Conservation (phyloP, 2,329 filamentous ascomycete genomes). For the Pseudonectria foliicola region DNA sequence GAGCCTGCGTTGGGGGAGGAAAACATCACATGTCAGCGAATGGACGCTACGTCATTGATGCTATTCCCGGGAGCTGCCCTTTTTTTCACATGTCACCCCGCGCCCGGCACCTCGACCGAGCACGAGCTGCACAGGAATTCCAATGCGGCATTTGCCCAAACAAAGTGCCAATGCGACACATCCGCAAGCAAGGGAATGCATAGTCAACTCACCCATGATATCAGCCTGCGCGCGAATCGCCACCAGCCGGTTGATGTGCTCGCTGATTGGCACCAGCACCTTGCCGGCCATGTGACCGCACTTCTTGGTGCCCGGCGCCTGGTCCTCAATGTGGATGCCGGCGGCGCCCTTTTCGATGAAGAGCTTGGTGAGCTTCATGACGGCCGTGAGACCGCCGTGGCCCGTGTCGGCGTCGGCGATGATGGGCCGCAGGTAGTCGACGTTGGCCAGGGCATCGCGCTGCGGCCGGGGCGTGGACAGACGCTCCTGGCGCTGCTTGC, state of each 20-base stretch:
- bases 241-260: constrained; percentile 96
- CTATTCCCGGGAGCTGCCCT: background rate
- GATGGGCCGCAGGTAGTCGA: constrained; percentile 93
- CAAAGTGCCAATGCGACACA: no score
- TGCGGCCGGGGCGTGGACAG: constrained; percentile 66
- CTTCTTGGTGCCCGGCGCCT: constrained; percentile 98
- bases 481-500: constrained; percentile 95
- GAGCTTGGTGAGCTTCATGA: constrained; percentile 99
- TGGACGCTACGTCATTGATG: no score
- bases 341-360: constrained; percentile 95
- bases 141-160: no score
- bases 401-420: constrained; percentile 96
- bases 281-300: constrained; percentile 99
- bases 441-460: constrained; percentile 66
- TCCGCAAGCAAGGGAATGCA: background rate
- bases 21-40: constrained; percentile 15
- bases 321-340: constrained; percentile 97
- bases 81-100: background rate
- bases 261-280: constrained; percentile 90
- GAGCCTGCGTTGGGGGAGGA: constrained; percentile 49
- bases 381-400: constrained; percentile 92
- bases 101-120: no score
- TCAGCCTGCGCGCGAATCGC: constrained; percentile 96
- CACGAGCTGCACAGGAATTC: no score
- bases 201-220: constrained; percentile 69